Base-by-base conservation (phyloP, 106 monocot genomes). In the Hemerocallis citrina region DNA sequence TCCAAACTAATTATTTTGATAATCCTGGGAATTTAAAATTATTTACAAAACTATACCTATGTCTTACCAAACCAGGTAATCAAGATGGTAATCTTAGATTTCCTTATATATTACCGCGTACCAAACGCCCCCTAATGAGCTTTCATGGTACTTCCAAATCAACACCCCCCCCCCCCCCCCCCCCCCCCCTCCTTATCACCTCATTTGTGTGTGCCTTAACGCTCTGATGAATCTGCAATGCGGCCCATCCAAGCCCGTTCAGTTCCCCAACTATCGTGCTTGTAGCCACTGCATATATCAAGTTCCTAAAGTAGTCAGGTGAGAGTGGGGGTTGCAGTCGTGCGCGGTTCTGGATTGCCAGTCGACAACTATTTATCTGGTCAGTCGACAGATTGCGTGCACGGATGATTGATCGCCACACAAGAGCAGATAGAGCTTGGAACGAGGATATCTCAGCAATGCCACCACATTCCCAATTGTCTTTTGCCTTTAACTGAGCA, bases 231-330 rank as follows among this genome's bases (percentile, higher is more conserved):
- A 84, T 10, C 44, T 48, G 5, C 67, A 12, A 5, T 15, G 81
- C 75, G 5, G 73, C 77, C 87, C 84, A 78, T 1, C 83, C 87
- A 14, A 84, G 25, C 14, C 56, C 74, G 13, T 60, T 41, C 6
- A 92, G 74, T 7, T 92, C 81, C 0, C 68, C 77, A 37, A 58
- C 83, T n/a, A n/a, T n/a, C n/a, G n/a, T n/a, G n/a, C n/a, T n/a
- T 3, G 78, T 70, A 23, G 63, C n/a, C 22, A 68, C 47, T 21
- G 69, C 38, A 17, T 12, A 0, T 2, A 71, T 28, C 11, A 70
- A 73, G 68, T 81, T 81, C 55, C 92, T 87, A 51, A 92, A 87
- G 73, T 87, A 88, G 28, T 67, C 59, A 3, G 60, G 13, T 0
- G 82, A 43, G 3, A 81, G 66, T 9, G 59, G 60, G 4, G 92